A percentile compares a stretch with the other conserved stretches of the same genome.
Conservation (phyloP, 345 rosid genomes). For the Crucihimalaya himalaica region DNA sequence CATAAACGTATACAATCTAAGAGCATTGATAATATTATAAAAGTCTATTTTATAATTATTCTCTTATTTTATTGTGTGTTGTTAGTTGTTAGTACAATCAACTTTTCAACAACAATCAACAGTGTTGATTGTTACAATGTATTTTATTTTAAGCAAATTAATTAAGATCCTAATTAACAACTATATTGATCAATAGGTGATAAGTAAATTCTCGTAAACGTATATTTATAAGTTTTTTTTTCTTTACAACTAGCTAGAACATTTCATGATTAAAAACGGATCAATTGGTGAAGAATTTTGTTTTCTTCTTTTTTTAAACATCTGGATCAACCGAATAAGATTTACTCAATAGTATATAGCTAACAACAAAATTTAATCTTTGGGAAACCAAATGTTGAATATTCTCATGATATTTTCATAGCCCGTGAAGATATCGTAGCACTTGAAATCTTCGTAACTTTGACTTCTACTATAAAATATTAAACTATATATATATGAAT, state of each 20-base stretch:
- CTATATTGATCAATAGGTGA: not conserved
- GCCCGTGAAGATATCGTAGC: not conserved
- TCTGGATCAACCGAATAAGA: not conserved
- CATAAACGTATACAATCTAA: not conserved
- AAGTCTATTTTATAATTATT: not conserved
- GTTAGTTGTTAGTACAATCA: not conserved
- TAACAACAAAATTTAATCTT: not conserved
- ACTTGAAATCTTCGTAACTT: slow-evolving; percentile 2
- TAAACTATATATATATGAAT: not conserved
- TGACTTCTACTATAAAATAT: not conserved
- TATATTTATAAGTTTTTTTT: not conserved
- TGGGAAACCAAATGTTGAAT: slow-evolving; percentile 6
- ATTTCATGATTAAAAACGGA: slow-evolving; percentile 1
- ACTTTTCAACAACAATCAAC: not conserved
- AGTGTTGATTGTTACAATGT: not conserved
- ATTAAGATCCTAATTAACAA: not conserved
- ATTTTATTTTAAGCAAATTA: no score
- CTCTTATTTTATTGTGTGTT: not conserved
- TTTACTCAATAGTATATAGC: not conserved
- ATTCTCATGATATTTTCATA: not conserved
- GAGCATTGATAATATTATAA: not conserved
- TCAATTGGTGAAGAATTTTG: not conserved
- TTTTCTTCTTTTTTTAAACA: not conserved
- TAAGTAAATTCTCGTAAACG: not conserved
- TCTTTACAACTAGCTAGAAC: slow-evolving; percentile 3